A percentile compares a stretch with the other conserved stretches of the same genome.
These are phyloP conservation scores for Fusarium gaditjirri DNA, from an alignment of 2,329 filamentous ascomycete genomes.

Conservation along the genomic window DNA sequence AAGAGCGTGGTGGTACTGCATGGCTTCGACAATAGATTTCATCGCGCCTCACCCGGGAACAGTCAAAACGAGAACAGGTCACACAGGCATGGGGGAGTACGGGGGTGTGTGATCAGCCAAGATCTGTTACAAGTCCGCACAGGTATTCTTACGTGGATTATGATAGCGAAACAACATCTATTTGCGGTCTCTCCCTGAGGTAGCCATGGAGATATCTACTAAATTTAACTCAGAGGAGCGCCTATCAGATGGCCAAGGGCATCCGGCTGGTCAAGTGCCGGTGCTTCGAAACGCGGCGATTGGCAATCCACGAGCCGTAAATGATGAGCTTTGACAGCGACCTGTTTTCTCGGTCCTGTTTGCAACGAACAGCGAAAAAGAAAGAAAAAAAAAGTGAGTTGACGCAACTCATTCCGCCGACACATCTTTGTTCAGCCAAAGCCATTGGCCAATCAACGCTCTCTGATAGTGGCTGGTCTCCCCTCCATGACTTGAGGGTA, in stretches of 20 bases:
- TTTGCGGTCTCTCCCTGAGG: conserved; percentile 2
- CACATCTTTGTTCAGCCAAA: conserved; percentile 35
- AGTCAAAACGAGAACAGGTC: conserved; percentile 31
- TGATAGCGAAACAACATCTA: conserved; percentile 34
- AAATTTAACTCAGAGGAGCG: conserved; percentile 5
- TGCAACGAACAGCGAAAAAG: conserved; percentile 36
- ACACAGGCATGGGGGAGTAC: conserved; percentile 20
- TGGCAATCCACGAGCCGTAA: not conserved
- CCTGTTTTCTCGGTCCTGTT: conserved; percentile 38
- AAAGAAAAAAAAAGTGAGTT: conserved; percentile 16
- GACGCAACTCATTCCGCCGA: conserved; percentile 41
- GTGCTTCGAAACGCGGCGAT: conserved; percentile 8
- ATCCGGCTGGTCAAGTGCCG: conserved; percentile 12
- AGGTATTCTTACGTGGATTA: conserved; percentile 29
- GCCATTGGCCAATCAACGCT: conserved; percentile 49
- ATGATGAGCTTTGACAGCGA: not conserved
- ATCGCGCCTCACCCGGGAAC: conserved; percentile 43
- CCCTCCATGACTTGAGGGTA: conserved; percentile 37
- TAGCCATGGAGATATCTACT: not conserved
- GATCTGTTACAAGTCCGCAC: conserved; percentile 30
- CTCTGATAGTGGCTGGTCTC: conserved; percentile 43
- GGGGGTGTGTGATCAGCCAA: conserved; percentile 29
- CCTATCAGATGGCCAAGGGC: conserved; percentile 10
- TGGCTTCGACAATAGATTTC: conserved; percentile 23
- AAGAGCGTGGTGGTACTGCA: conserved; percentile 24